Conservation (phyloP, 345 rosid species). For the Euphorbia peplus region DNA sequence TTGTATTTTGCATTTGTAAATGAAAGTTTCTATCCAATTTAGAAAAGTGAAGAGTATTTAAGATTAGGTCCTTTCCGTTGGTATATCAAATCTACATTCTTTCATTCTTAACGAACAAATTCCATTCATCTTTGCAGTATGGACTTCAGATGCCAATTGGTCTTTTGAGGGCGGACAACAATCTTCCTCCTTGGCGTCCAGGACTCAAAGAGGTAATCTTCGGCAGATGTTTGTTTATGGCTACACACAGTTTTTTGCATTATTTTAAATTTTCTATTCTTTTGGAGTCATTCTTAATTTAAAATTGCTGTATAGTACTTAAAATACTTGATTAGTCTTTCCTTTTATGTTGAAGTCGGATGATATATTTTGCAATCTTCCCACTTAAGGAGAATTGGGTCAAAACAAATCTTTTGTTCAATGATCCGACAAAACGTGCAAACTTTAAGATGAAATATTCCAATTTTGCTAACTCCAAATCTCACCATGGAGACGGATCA, state of each 20-base stretch:
- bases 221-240: background rate
- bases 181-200: slow-evolving; percentile 94
- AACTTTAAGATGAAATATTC: too few species aligned
- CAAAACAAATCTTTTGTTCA: too few species aligned
- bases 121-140: slow-evolving; percentile 51
- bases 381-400: background rate
- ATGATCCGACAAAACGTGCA: too few species aligned
- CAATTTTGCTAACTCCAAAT: too few species aligned
- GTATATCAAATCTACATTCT: background rate
- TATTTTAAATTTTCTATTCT: slow-evolving; percentile 1
- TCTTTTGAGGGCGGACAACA: slow-evolving; percentile 86
- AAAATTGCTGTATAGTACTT: background rate
- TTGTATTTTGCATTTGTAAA: background rate
- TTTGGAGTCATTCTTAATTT: background rate
- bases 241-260: background rate
- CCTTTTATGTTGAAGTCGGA: background rate
- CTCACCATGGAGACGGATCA: too few species aligned
- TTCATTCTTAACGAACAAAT: slow-evolving; percentile 11
- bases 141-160: slow-evolving; percentile 76
- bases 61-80: background rate
- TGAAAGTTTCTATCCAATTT: background rate
- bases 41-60: background rate
- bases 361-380: background rate
- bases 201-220: slow-evolving; percentile 72
- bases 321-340: background rate